Evolutionary conservation across 805 yeast genomes (phyloP).

Genomic region (Suhomyces xylopsoci): DNA sequence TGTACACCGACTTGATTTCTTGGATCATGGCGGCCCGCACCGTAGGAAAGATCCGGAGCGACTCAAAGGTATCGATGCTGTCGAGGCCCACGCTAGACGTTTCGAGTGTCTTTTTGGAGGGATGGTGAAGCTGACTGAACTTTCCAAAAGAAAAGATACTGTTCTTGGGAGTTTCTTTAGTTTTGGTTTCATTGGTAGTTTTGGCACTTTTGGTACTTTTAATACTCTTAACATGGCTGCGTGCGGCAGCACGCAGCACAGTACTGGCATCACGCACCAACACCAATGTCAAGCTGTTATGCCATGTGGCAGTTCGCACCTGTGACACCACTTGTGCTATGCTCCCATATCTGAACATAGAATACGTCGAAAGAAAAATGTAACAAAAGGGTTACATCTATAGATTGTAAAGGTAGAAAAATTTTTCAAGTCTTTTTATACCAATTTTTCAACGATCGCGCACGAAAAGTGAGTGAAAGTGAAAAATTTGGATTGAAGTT

Average conservation of each 20-base stretch:
- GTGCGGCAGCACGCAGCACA: no score
- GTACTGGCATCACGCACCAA: background rate
- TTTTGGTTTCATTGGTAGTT: background rate
- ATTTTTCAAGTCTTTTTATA: background rate
- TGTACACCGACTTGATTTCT: slow-evolving; percentile 45
- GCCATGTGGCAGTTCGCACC: background rate
- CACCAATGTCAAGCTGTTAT: background rate
- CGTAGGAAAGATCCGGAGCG: slow-evolving; percentile 61
- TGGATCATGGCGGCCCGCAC: slow-evolving; percentile 59
- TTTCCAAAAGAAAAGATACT: slow-evolving; percentile 16
- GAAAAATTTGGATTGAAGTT: slow-evolving; percentile 3
- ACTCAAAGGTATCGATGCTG: slow-evolving; percentile 62
- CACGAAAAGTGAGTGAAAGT: background rate
- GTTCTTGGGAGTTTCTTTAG: background rate
- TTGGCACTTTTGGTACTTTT: background rate
- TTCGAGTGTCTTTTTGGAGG: slow-evolving; percentile 8
- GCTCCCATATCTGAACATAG: slow-evolving; percentile 1
- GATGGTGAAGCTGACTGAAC: slow-evolving; percentile 19
- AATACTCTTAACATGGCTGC: no score
- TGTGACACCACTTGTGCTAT: background rate
- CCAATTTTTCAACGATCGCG: background rate
- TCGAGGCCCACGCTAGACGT: slow-evolving; percentile 19
- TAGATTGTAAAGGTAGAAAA: background rate
- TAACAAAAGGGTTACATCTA: background rate
- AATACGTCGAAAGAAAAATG: no score